phyloP scores from a whole-genome alignment of 331 rosid species.

The Quercus lobata region DNA sequence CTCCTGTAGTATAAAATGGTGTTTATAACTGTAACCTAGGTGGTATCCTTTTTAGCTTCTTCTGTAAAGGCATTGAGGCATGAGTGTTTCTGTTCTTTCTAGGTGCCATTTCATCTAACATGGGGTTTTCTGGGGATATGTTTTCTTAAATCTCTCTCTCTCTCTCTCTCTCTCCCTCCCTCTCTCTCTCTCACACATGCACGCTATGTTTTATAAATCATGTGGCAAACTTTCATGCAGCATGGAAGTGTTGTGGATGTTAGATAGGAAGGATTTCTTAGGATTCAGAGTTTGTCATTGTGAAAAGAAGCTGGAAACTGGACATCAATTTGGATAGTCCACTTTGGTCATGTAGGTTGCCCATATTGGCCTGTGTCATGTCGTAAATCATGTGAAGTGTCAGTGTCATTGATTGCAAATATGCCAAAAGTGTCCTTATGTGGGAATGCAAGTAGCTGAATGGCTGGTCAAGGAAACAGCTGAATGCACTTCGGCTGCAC shows the following conservation, averaged over 20 bases:
- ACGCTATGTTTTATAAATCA: not conserved
- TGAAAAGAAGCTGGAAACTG: not conserved
- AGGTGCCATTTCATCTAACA: not conserved
- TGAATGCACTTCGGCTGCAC: not conserved
- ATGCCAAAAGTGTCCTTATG: not conserved
- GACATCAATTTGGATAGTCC: not conserved
- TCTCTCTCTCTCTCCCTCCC: not conserved
- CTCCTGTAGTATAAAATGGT: not conserved
- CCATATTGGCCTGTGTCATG: no score
- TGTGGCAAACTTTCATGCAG: not conserved
- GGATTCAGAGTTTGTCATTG: not conserved
- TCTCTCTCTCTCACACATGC: not conserved
- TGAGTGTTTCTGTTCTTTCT: not conserved
- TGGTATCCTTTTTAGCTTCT: not conserved
- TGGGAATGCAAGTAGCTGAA: not conserved
- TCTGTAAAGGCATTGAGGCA: not conserved
- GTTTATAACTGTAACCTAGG: slow-evolving; percentile 3
- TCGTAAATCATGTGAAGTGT: no score
- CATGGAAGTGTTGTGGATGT: not conserved
- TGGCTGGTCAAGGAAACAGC: not conserved
- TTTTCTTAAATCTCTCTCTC: not conserved
- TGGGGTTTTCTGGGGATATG: not conserved
- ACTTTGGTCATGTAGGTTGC: not conserved
- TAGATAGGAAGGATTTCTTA: not conserved
- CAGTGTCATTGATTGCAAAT: not conserved